A percentile compares a stretch with the other conserved stretches of the same genome.
These are phyloP conservation scores for Pythium brassicae DNA, from an alignment of 352 stramenopile species.

Conservation along the genomic window DNA sequence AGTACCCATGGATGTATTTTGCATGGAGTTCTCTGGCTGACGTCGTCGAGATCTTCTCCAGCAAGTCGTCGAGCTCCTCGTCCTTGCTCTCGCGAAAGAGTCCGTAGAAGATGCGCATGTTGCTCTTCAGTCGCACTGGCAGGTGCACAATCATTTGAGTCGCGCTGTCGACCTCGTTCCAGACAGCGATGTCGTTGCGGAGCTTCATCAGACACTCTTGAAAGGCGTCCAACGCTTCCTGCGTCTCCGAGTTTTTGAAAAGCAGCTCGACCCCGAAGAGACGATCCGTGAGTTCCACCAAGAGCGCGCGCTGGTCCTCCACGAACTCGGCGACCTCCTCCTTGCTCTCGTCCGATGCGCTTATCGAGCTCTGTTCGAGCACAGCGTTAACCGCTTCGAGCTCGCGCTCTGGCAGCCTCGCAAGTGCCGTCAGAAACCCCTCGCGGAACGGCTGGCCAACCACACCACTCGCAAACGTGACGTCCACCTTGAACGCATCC, in stretches of 20 bases:
- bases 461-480: conserved; percentile 4
- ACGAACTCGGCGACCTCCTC: conserved; percentile 18
- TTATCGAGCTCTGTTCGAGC: conserved; percentile 17
- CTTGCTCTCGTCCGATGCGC: conserved; percentile 13
- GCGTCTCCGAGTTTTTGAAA: conserved; percentile 5
- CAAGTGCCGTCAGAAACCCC: conserved; percentile 16
- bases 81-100: conserved; percentile 7
- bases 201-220: conserved; percentile 12
- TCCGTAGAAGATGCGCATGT: conserved; percentile 13
- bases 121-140: conserved; percentile 1
- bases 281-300: conserved; percentile 17
- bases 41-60: conserved; percentile 7
- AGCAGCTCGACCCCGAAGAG: conserved; percentile 38
- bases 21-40: neutral
- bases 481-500: conserved; percentile 13
- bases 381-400: conserved; percentile 20
- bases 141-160: conserved; percentile 6
- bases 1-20: neutral
- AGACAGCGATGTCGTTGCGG: conserved; percentile 7
- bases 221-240: neutral
- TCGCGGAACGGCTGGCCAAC: neutral
- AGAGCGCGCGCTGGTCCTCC: conserved; percentile 18
- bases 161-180: neutral
- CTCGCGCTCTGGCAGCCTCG: conserved; percentile 18
- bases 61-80: conserved; percentile 4